Evolutionary conservation across 257 asterid genomes (phyloP).

Genomic region (Solanum neorickii): DNA sequence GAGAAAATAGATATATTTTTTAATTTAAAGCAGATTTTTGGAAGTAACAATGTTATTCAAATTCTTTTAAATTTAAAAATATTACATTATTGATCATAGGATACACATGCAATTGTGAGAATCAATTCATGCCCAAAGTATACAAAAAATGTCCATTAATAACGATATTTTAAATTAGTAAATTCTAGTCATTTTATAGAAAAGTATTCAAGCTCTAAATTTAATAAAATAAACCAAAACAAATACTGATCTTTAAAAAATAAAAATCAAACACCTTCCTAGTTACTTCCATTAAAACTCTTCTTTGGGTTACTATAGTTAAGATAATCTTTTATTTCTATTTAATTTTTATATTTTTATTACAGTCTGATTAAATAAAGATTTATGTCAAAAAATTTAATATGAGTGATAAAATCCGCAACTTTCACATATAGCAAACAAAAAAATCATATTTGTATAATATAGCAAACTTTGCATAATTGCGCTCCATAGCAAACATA

Average conservation of each 20-base stretch:
- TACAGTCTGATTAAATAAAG: rapidly evolving
- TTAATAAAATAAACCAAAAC: neutral
- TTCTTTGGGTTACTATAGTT: neutral
- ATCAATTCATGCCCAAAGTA: neutral
- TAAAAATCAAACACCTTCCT: neutral
- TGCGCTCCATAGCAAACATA: too few relatives aligned
- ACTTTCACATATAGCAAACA: too few relatives aligned
- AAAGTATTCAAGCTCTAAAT: neutral
- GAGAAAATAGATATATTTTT: too few relatives aligned
- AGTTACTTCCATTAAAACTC: neutral
- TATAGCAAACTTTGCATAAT: too few relatives aligned
- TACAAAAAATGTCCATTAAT: neutral
- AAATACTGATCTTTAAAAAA: neutral
- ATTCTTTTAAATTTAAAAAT: too few relatives aligned
- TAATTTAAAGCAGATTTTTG: too few relatives aligned
- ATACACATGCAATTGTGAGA: too few relatives aligned
- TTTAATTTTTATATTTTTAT: neutral
- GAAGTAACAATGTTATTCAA: neutral
- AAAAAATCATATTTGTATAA: too few relatives aligned
- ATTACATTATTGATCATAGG: too few relatives aligned
- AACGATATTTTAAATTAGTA: neutral
- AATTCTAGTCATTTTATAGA: neutral
- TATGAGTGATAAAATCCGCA: neutral
- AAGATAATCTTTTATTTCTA: neutral
- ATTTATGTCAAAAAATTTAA: neutral